Evolutionary conservation across 108 stramenopile genomes (phyloP), one percentile per base, ranked within the genome.

Genomic region (Licmophora abbreviata): DNA sequence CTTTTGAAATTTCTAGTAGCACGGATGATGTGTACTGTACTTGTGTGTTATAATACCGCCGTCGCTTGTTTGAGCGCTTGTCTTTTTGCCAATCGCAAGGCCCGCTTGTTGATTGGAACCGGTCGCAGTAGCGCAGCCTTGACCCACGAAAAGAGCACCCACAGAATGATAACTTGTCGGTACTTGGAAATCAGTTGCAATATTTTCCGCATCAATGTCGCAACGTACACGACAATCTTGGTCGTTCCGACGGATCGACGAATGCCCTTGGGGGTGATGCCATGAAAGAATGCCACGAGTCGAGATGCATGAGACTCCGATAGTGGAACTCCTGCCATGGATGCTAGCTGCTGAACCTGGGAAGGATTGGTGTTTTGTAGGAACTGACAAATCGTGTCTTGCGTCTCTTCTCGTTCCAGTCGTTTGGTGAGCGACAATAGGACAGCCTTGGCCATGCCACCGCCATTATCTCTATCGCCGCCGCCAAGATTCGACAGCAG

Each of bases 261-360:
- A 12, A 90, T 78, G 7, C 56, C 44, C 38, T 52, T 69, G 14
- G 82, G 82, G 30, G 78, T 83, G 5, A 85, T 58, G 10, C 73
- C 64, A 53, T 81, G 66, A 23, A 70, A 74, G 36, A 83, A 46
- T 0, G 15, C 21, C 6, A 69, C 71, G 20, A 90, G 20, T 55
- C 66, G 48, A 26, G 49, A 27, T 20, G 77, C 77, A 36, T 43
- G 72, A 15, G 47, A 47, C 22, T 73, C 63, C 31, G 58, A 59
- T 58, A 90, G 52, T 3, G 71, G 68, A 9, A 89, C 37, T 9
- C 88, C 88, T 2, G 79, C 88, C 76, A 83, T 63, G 7, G 60
- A 40, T 23, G 80, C 69, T 38, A 68, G 64, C 28, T 67, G 57
- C 41, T 66, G 62, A 0, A 90, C 34, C 64, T 90, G 81, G 8